These are phyloP conservation scores for Rubia peregrina DNA, from an alignment of 305 asterid genomes.

Conservation along the genomic window DNA sequence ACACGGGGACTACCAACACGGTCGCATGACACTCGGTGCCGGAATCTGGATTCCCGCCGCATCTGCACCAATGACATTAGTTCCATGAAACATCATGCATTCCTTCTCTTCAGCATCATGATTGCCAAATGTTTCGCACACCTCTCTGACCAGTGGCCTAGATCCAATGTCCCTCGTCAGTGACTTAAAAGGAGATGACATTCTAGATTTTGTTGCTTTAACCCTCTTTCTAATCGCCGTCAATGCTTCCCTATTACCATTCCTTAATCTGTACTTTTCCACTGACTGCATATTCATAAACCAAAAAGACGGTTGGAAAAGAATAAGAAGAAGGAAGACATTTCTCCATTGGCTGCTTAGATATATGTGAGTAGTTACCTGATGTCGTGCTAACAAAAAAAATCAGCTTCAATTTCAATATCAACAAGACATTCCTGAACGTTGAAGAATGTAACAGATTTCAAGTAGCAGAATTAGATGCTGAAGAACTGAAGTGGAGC, in stretches of 20 bases:
- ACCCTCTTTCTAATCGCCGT: slow-evolving; percentile 77
- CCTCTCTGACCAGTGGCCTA: slow-evolving; percentile 68
- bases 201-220: slow-evolving; percentile 58
- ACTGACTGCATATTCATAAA: slow-evolving; percentile 47
- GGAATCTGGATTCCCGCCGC: no score
- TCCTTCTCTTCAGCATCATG: slow-evolving; percentile 72
- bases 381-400: neutral
- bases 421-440: neutral
- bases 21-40: no score
- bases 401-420: neutral
- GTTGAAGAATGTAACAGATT: no score
- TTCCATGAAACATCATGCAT: slow-evolving; percentile 75
- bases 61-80: no score
- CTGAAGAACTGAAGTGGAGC: no score
- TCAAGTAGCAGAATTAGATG: no score
- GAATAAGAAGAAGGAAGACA: neutral
- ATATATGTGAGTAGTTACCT: neutral
- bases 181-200: slow-evolving; percentile 71
- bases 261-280: slow-evolving; percentile 74
- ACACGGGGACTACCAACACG: no score
- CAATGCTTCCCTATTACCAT: slow-evolving; percentile 82
- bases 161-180: slow-evolving; percentile 71
- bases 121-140: slow-evolving; percentile 74
- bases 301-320: neutral
- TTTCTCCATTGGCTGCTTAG: neutral